Percentiles rank a stretch among this genome's conserved stretches.
phyloP scores from a whole-genome alignment of 768 basidiomycete genomes.

The Kwoniella pini region DNA sequence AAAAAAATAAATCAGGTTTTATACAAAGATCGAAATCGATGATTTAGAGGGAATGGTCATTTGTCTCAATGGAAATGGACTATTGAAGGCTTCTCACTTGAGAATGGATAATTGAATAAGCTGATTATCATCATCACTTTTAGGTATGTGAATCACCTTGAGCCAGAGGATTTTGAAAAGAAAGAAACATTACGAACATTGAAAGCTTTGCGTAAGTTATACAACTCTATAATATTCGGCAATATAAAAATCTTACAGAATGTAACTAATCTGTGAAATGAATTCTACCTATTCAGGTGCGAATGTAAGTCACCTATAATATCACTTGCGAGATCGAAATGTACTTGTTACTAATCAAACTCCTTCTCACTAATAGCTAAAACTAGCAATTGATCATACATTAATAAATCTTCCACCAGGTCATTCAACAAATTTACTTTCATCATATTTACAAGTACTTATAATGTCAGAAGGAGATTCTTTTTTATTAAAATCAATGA shows the following conservation, averaged over 20 bases:
- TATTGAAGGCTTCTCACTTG: neutral
- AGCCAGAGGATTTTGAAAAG: slow-evolving; percentile 71
- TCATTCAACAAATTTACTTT: slow-evolving; percentile 68
- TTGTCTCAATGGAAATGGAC: too few species aligned
- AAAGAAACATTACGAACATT: slow-evolving; percentile 70
- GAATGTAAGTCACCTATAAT: slow-evolving; percentile 30
- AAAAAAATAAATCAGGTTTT: neutral
- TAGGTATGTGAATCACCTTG: slow-evolving; percentile 80
- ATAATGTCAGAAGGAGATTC: slow-evolving; percentile 95
- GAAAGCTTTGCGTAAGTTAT: slow-evolving; percentile 71
- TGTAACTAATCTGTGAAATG: too few species aligned
- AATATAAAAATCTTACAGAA: too few species aligned
- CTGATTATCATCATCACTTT: too few species aligned
- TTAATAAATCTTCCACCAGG: slow-evolving; percentile 27
- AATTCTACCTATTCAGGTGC: slow-evolving; percentile 15
- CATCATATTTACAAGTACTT: slow-evolving; percentile 89
- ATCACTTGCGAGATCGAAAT: neutral
- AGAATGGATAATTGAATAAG: too few species aligned
- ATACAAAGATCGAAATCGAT: too few species aligned
- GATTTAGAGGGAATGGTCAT: too few species aligned
- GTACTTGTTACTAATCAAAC: neutral
- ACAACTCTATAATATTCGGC: neutral
- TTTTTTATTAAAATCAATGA: slow-evolving; percentile 76
- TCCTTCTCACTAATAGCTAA: slow-evolving; percentile 62
- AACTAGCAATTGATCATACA: slow-evolving; percentile 85